Conservation (phyloP, 805 yeast species). For the Peterozyma toletana region DNA sequence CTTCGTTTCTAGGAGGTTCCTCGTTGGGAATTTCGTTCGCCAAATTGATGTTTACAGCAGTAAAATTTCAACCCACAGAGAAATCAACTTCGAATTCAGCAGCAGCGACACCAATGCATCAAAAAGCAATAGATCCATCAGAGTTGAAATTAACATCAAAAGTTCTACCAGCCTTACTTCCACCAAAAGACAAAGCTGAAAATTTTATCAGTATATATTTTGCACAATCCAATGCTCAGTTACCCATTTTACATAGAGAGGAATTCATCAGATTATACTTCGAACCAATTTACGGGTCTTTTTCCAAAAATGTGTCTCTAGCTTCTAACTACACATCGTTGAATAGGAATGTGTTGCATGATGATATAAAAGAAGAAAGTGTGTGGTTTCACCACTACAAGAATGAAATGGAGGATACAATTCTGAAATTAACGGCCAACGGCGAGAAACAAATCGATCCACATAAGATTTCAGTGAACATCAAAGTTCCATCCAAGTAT, state of each 20-base stretch:
- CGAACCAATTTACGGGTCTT: conserved; percentile 72
- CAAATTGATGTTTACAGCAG: conserved; percentile 69
- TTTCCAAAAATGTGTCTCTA: conserved; percentile 44
- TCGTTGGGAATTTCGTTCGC: conserved; percentile 69
- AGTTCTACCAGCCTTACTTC: conserved; percentile 43
- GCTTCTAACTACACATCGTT: conserved; percentile 52
- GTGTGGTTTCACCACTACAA: conserved; percentile 44
- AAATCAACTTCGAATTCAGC: conserved; percentile 1
- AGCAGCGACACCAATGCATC: conserved; percentile 10
- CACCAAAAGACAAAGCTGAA: conserved; percentile 67
- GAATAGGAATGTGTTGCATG: conserved; percentile 22
- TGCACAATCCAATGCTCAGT: conserved; percentile 73
- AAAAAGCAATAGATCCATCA: conserved; percentile 19
- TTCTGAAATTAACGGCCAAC: conserved; percentile 9
- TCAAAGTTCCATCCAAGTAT: conserved; percentile 37
- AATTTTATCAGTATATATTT: conserved; percentile 58
- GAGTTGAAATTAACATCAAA: conserved; percentile 14
- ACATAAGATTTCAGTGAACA: conserved; percentile 24
- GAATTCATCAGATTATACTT: conserved; percentile 60
- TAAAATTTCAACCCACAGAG: conserved; percentile 38
- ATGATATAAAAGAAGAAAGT: conserved; percentile 20
- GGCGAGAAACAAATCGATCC: conserved; percentile 19
- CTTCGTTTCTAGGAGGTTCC: conserved; percentile 35
- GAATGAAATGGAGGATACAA: conserved; percentile 20
- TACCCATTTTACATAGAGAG: conserved; percentile 81